Base-by-base conservation (phyloP, 176 grass and related monocot genomes). In the Alopecurus myosuroides region DNA sequence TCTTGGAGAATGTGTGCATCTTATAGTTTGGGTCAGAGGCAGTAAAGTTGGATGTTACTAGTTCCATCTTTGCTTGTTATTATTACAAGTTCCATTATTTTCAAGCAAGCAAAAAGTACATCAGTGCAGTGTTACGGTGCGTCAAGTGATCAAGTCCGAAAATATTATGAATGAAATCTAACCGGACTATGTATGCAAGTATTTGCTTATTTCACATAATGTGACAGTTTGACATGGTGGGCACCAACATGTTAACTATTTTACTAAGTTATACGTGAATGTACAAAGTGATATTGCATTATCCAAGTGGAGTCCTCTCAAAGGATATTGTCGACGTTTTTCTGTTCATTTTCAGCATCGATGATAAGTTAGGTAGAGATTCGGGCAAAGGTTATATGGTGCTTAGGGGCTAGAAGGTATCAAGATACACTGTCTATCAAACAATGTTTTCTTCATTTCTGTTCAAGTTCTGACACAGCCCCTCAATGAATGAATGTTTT, bases 191-290 rank as follows among this genome's bases (percentile, higher is more conserved):
- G 56, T 74, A 34, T 74, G 68, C 51, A 84, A 69, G 7, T 49
- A 42, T n/a, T n/a, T n/a, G n/a, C n/a, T n/a, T n/a, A n/a, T n/a
- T n/a, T n/a, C n/a, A n/a, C n/a, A n/a, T n/a, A n/a, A n/a, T n/a
- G n/a, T n/a, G n/a, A n/a, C n/a, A n/a, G n/a, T 89, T 67, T 56
- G 37, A 68, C 37, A 57, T 89, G 55, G 66, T 80, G 37, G 13
- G n/a, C 78, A 74, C 15, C 18, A 53, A n/a, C 19, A 63, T 13
- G 22, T 66, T 55, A 80, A 26, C 14, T 74, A 20, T 34, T 84
- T 40, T 74, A 65, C 67, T 26, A 35, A 52, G 82, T 11, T 53
- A 19, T 20, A 63, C 18, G 57, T 35, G 20, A 64, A 35, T 29
- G 41, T 78, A 70, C 14, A 19, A 63, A 39, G 20, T 63, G 17